Base-by-base conservation (phyloP, 225 moss, liverwort and hornwort species). In the Sphagnum contortum region DNA sequence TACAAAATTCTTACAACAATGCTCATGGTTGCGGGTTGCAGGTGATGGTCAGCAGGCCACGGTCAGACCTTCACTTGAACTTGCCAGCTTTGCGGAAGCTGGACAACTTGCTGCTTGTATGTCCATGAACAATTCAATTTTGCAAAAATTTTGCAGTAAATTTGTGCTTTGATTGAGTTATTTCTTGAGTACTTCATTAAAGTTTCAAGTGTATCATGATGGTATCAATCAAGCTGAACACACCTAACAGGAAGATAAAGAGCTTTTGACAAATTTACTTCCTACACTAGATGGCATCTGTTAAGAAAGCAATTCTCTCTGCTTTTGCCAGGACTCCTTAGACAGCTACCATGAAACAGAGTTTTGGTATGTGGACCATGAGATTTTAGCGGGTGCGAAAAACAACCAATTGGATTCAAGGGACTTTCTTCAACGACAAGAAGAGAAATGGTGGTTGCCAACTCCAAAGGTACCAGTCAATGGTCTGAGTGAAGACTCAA, bases 371-470 rank as follows among this genome's bases (percentile, higher is more conserved):
- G 96, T 96, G 52, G 96, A 92, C 72, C 81, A 85, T 10, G 90
- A 92, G 2, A 88, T 92, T 61, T 68, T 85, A 14, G 80, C 83
- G 47, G 83, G 89, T 47, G 92, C 90, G 56, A 85, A 81, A 56
- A 87, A 92, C 48, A 76, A 71, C 51, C 79, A 73, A 13, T 79
- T 75, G 63, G 50, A 9, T 11, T 80, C 29, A 1, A 6, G 73
- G 49, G 79, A 88, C 66, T 86, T 88, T 53, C 78, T 86, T 71
- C 96, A 90, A 73, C 83, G 96, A 45, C 96, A 98, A 71, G 96
- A 98, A 77, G 96, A 98, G 74, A 98, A 98, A 60, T 98, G 96
- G 96, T 98, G 96, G 96, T 70, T 98, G 48, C 96, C 96, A 46
- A 90, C 96, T 12, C 96, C 88, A 7, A 92, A 92, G 63, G 90